phyloP scores from a whole-genome alignment of 129 eudicot genomes.

The Escallonia rubra region DNA sequence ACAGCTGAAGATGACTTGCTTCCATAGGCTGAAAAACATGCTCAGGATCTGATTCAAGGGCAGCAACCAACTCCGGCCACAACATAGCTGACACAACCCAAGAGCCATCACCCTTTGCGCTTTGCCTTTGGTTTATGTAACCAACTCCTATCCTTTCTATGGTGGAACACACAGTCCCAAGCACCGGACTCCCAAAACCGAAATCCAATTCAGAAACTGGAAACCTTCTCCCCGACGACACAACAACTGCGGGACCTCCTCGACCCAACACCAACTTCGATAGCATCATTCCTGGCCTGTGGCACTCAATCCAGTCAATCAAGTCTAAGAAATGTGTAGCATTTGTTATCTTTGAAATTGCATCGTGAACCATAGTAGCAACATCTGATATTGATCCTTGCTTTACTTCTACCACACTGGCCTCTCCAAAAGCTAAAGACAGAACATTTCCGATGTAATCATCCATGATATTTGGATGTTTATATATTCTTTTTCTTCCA shows the following conservation, averaged over 20 bases:
- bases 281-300: slow-evolving; percentile 24
- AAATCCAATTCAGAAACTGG: slow-evolving; percentile 24
- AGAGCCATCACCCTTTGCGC: slow-evolving; percentile 17
- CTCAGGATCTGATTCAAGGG: slow-evolving; percentile 17
- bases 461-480: background rate
- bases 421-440: slow-evolving; percentile 16
- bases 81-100: slow-evolving; percentile 26
- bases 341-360: slow-evolving; percentile 13
- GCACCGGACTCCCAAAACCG: slow-evolving; percentile 27
- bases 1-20: slow-evolving; percentile 7
- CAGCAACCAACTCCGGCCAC: slow-evolving; percentile 24
- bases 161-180: slow-evolving; percentile 23
- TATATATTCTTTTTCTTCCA: slow-evolving; percentile 12
- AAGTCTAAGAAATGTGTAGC: slow-evolving; percentile 16
- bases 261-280: slow-evolving; percentile 20
- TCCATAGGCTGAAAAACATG: slow-evolving; percentile 21
- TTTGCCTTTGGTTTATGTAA: slow-evolving; percentile 22
- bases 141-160: slow-evolving; percentile 29
- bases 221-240: slow-evolving; percentile 25
- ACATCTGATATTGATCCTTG: slow-evolving; percentile 7
- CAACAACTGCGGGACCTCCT: slow-evolving; percentile 18
- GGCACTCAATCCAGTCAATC: slow-evolving; percentile 29
- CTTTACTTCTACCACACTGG: background rate
- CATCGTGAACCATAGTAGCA: slow-evolving; percentile 9
- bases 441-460: slow-evolving; percentile 23